phyloP scores from a whole-genome alignment of 106 monocot species.

The Xerophyta viscosa region DNA sequence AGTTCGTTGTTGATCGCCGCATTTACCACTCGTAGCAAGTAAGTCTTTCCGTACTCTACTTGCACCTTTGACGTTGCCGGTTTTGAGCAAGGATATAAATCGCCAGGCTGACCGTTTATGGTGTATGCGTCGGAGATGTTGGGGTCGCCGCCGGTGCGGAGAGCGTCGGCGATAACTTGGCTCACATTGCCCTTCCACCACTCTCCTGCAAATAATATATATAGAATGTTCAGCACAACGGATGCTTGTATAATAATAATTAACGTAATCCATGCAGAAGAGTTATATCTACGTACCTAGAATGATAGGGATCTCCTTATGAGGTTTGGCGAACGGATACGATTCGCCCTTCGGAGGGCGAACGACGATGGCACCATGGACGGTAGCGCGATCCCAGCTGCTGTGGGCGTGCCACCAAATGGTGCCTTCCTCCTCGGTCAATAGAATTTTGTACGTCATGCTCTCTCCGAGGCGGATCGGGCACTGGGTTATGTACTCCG shows the following conservation, averaged over 20 bases:
- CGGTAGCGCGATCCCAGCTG: constrained; percentile 36
- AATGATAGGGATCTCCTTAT: constrained; percentile 42
- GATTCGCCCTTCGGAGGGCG: constrained; percentile 16
- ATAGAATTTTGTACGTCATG: constrained; percentile 27
- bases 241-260: no score
- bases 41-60: constrained; percentile 40
- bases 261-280: background rate
- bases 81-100: constrained; percentile 3
- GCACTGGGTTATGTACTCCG: constrained; percentile 45
- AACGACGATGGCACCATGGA: constrained; percentile 43
- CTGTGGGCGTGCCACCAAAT: constrained; percentile 72
- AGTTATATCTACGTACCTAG: constrained; percentile 20
- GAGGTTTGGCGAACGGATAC: constrained; percentile 36
- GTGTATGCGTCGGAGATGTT: constrained; percentile 7
- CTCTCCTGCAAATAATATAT: constrained; percentile 25
- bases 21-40: constrained; percentile 52
- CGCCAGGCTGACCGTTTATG: constrained; percentile 7
- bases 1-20: constrained; percentile 39
- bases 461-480: constrained; percentile 22
- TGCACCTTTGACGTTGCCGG: constrained; percentile 18
- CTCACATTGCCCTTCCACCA: constrained; percentile 43
- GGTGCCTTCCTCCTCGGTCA: constrained; percentile 49
- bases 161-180: background rate
- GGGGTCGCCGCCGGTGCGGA: background rate
- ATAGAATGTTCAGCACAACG: background rate